Base-by-base conservation (phyloP, 1,139 yeast genomes). In the Taphrina pruni region DNA sequence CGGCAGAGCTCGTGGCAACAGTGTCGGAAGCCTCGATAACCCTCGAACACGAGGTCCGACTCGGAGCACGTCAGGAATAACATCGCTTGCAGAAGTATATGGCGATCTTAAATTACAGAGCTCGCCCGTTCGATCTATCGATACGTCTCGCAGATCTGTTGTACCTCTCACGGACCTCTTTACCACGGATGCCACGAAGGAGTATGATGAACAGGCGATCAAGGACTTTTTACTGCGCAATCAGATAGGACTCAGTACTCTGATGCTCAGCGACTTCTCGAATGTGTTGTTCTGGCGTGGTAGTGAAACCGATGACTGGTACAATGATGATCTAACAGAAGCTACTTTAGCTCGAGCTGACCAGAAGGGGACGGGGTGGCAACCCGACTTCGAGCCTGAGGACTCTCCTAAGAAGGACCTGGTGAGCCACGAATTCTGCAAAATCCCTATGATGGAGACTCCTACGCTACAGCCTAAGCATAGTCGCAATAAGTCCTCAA, bases 231-330 rank as follows among this genome's bases (percentile, higher is more conserved):
- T 64, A 21, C 38, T 64, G 36, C 60, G 56, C 8, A 38, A 56
- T 3, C 60, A 50, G 21, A 17, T 55, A 26, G 61, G 60, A 8
- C 45, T 65, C 32, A 43, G 38, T 32, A 11, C 52, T 8, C 48
- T 65, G 36, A 55, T 65, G 7, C n/a, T 65, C 1, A 55, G 57
- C 4, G 69, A 65, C 48, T 38, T 65, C 21, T 61, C 64, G 12
- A 52, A 58, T 39, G 20, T 48, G 20, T 45, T 57, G n/a, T 65
- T 57, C 43, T 26, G 41, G 14, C 35, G 46, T 14, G 69, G 69
- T 14, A 50, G 58, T n/a, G 69, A 65, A 36, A 57, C 69, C 11
- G 69, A 65, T 26, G 64, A 57, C 5, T 65, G 69, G 69, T 41
- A 39, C 21, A 48, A 50, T 26, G 54, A 48, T 12, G 69, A 65